Base-by-base conservation (phyloP, 208 protist species). In the Balamuthia mandrillaris region DNA sequence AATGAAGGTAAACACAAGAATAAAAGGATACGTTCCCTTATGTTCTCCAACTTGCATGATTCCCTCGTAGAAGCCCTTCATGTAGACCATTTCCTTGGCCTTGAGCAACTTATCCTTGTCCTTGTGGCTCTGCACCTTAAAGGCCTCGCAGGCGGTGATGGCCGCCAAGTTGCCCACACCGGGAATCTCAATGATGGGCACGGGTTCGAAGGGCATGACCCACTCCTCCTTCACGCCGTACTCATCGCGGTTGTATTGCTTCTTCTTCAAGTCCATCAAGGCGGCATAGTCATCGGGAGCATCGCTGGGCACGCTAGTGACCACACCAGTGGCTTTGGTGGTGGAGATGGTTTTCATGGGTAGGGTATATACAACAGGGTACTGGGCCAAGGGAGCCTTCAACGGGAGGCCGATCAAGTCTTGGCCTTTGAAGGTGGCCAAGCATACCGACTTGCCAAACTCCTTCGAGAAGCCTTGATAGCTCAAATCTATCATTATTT, bases 231-330 rank as follows among this genome's bases (percentile, higher is more conserved):
- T 96, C 29, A 98, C 54, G 27, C 91, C 90, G 66, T 97, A 96
- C 90, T 98, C 98, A 3, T 78, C 89, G 54, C 97, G 91, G 87
- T 98, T 96, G 21, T 96, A 92, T 9, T 89, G 90, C 91, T 99
- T 98, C 18, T 90, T 91, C 70, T 97, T 92, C 44, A 99, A 94
- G 87, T 99, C 97, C 14, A 84, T 87, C 41, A 98, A 94, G 52
- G 97, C 97, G 52, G 97, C 97, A 90, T 98, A 99, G 92, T 99
- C 99, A 86, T 99, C 98, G 29, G 98, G 98, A 21, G 98, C 96
- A 90, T 99, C 99, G 37, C 94, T 95, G 77, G 98, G 97, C 39
- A 99, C 98, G 24, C 92, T 98, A 77, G 98, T 99, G 35, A 99
- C 98, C 65, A 99, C 94, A 81, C 98, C 98, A 1, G 98, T 99